Evolutionary conservation across 2,329 filamentous ascomycete species (phyloP), one percentile per base, ranked within the genome.

Genomic region (Coniochaeta prunicola): DNA sequence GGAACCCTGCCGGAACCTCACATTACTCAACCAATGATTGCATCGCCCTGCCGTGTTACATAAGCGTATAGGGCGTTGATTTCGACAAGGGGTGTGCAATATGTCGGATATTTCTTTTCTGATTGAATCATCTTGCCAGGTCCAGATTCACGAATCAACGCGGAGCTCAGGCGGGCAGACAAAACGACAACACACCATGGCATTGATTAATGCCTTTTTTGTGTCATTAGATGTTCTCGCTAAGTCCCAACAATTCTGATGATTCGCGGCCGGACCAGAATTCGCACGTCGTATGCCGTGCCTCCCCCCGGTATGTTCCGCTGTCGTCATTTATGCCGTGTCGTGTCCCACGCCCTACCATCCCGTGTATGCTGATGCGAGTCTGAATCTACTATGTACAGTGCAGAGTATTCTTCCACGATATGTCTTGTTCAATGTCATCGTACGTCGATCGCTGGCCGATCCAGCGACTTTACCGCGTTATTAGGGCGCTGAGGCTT

Each of bases 31-130:
- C 45, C 45, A 50, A 50, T 50, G 12, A 28, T 17, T 17, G 45
- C 24, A 12, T 7, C 21, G 4, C 2, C 30, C 10, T 54, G 53
- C 30, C n/a, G 31, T 31, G 30, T 54, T 54, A 54, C 53, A 54
- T 54, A 54, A 54, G 53, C 53, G 21, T 28, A 34, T 34, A 54
- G n/a, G 53, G 31, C 30, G 53, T 34, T 12, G 24, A 30, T 53
- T 31, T 53, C 28, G 26, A 33, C 48, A 28, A 21, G 53, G 53
- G 21, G 13, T 17, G 12, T 6, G 17, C 53, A 21, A 53, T 53
- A 53, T 33, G 36, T 53, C 50, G 50, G 50, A 53, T 53, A 53
- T 31, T 45, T 45, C 40, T 45, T 53, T 53, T 53, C 33, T 33
- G 13, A 33, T 53, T 33, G 26, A 54, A 54, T 54, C 30, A 54